Evolutionary conservation across 2,329 filamentous ascomycete species (phyloP), one percentile per base, ranked within the genome.

Genomic region (Sporothrix dimorphospora): DNA sequence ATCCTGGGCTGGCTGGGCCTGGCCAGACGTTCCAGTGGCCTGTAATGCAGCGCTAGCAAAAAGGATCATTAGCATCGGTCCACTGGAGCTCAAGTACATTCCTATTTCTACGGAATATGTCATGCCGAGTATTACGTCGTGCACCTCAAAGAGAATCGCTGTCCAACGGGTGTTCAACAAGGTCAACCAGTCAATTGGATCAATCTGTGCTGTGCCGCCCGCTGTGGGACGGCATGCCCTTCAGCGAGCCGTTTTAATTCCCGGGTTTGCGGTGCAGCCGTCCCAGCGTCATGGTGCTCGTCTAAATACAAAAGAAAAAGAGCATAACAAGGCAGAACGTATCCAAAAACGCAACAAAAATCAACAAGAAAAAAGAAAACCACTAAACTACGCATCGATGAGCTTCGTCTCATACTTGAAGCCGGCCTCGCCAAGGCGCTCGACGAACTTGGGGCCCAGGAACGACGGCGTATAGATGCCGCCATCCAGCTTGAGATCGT

Each of bases 381-480:
- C 4, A 40, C 57, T 14, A 21, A 4, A 3, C n/a, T 67, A 73
- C 2, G 42, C 70, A 19, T 75, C 75, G 19, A 75, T 63, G 16
- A 76, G 80, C 77, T 84, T 85, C 30, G 84, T 84, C 76, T 92
- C 87, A 59, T 91, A 84, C 78, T 87, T 87, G 77, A 94, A 86
- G 2, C 91, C 91, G 51, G 83, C 85, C 45, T 85, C 83, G 47
- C 87, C 82, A 53, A 93, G 77, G 16, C 90, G 84, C 77, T 93
- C 88, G 73, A 94, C 82, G 77, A 88, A 91, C 11, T 84, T 82
- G 75, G 91, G 88, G 0, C 92, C 92, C 2, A 94, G 81, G 70
- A 88, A 91, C 0, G 92, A 90, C 0, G 92, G 89, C 1, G 92
- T 94, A 74, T 92, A 88, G 30, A 93, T 82, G 2, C 92, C 92